phyloP scores from a whole-genome alignment of 768 basidiomycete species.

The Tricholoma saponaceum region DNA sequence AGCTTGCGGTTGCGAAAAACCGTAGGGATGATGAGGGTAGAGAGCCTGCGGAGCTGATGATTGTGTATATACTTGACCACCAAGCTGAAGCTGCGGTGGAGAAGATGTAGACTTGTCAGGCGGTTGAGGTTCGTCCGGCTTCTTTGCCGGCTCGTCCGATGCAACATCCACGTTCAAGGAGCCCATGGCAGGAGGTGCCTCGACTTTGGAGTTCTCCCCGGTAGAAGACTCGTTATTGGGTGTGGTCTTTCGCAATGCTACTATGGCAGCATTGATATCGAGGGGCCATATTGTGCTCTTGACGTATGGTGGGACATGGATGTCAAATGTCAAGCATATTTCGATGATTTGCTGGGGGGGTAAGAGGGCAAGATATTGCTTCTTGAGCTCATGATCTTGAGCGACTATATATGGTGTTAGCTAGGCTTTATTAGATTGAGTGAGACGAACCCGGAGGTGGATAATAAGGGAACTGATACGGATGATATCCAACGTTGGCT shows the following conservation, averaged over 20 bases:
- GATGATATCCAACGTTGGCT: constrained; percentile 34
- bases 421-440: constrained; percentile 14
- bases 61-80: constrained; percentile 16
- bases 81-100: constrained; percentile 11
- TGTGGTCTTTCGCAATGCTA: constrained; percentile 38
- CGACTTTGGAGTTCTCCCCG: constrained; percentile 8
- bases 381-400: constrained; percentile 62
- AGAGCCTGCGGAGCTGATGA: constrained; percentile 14
- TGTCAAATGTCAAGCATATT: constrained; percentile 69
- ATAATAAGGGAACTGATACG: constrained; percentile 33
- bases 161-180: constrained; percentile 16
- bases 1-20: constrained; percentile 42
- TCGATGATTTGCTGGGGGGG: constrained; percentile 73
- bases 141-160: constrained; percentile 12
- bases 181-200: constrained; percentile 12
- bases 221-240: constrained; percentile 14
- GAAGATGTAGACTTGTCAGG: constrained; percentile 21
- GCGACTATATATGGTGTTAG: constrained; percentile 21
- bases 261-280: constrained; percentile 64
- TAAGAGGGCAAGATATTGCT: constrained; percentile 65
- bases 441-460: constrained; percentile 23
- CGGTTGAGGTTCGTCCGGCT: constrained; percentile 19
- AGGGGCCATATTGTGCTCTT: constrained; percentile 70
- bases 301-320: constrained; percentile 61
- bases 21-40: constrained; percentile 56